Percentiles rank a stretch among this genome's conserved stretches.
phyloP scores from a whole-genome alignment of 2,329 filamentous ascomycete species.

The Calonectria henricotiae region DNA sequence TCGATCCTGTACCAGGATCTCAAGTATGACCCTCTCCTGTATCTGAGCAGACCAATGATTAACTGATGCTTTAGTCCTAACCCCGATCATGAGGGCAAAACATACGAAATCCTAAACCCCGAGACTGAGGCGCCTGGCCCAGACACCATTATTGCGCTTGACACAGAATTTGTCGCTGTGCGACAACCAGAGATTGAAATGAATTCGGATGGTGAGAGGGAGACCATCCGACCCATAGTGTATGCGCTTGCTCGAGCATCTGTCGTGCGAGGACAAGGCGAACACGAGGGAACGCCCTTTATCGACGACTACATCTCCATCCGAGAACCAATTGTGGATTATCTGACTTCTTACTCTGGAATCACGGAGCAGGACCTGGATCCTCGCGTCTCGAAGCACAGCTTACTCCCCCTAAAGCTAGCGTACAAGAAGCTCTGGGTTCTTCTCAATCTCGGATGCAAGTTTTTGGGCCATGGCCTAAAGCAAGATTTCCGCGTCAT shows the following conservation, averaged over 20 bases:
- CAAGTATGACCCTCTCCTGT: conserved; percentile 59
- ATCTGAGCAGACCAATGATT: conserved; percentile 16
- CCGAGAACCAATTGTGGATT: conserved; percentile 93
- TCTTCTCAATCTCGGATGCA: conserved; percentile 92
- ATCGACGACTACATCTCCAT: conserved; percentile 98
- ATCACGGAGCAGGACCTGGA: conserved; percentile 91
- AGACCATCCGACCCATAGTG: conserved; percentile 92
- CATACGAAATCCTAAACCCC: conserved; percentile 73
- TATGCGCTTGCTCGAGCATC: conserved; percentile 95
- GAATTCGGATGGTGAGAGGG: conserved; percentile 91
- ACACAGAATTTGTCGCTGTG: conserved; percentile 96
- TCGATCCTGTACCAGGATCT: conserved; percentile 85
- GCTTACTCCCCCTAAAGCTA: conserved; percentile 88
- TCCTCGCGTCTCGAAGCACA: conserved; percentile 82
- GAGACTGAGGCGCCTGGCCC: conserved; percentile 78
- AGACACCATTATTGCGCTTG: conserved; percentile 87
- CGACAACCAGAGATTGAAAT: conserved; percentile 96
- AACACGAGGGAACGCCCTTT: conserved; percentile 86
- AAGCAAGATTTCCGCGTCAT: conserved; percentile 98
- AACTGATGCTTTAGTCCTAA: conserved; percentile 57
- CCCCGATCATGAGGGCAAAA: conserved; percentile 62
- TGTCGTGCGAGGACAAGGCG: conserved; percentile 85
- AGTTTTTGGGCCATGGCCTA: conserved; percentile 94
- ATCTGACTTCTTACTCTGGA: conserved; percentile 94
- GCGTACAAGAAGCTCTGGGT: conserved; percentile 99